Percentiles rank a stretch among this genome's conserved stretches.
Conservation (phyloP, 2,329 filamentous ascomycete genomes). For the Ascochyta fabae region DNA sequence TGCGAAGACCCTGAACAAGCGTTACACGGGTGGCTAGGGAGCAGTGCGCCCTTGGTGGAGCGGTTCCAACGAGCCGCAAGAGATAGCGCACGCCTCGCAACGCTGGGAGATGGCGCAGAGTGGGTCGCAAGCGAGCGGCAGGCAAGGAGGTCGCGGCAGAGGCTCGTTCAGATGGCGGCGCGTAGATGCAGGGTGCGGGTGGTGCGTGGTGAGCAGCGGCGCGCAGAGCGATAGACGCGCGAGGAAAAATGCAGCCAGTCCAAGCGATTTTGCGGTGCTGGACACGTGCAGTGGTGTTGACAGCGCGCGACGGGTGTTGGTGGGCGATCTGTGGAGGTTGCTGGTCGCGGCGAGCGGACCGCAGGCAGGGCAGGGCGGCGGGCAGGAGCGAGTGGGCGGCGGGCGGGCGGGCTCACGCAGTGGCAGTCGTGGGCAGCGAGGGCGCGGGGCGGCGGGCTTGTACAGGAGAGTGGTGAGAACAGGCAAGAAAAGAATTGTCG, state of each 20-base stretch:
- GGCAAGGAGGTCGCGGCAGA: slow-evolving; percentile 29
- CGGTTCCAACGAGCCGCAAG: slow-evolving; percentile 22
- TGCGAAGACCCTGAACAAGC: slow-evolving; percentile 43
- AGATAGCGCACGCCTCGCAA: slow-evolving; percentile 26
- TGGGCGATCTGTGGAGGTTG: slow-evolving; percentile 19
- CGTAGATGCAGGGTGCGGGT: slow-evolving; percentile 20
- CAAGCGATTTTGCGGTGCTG: slow-evolving; percentile 11
- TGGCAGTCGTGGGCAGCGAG: slow-evolving; percentile 21
- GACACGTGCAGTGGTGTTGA: slow-evolving; percentile 15
- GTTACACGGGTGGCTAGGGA: slow-evolving; percentile 43
- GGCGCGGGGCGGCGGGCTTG: slow-evolving; percentile 16
- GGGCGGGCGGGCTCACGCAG: slow-evolving; percentile 22
- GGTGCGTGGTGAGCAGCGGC: slow-evolving; percentile 2
- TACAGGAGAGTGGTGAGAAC: slow-evolving; percentile 17
- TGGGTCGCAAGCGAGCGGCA: slow-evolving; percentile 24
- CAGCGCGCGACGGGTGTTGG: slow-evolving; percentile 7
- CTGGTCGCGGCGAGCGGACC: slow-evolving; percentile 24
- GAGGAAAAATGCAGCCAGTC: slow-evolving; percentile 14
- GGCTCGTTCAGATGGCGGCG: slow-evolving; percentile 27
- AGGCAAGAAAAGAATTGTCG: slow-evolving; percentile 36
- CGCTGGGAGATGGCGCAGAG: slow-evolving; percentile 7
- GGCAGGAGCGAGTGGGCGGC: slow-evolving; percentile 26
- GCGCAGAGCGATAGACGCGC: slow-evolving; percentile 20
- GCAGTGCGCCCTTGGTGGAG: slow-evolving; percentile 28
- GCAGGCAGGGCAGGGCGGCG: slow-evolving; percentile 24